Percentiles rank a stretch among this genome's conserved stretches.
Evolutionary conservation across 495 filamentous ascomycete species (phyloP).

Genomic region (Podospora pseudopauciseta): DNA sequence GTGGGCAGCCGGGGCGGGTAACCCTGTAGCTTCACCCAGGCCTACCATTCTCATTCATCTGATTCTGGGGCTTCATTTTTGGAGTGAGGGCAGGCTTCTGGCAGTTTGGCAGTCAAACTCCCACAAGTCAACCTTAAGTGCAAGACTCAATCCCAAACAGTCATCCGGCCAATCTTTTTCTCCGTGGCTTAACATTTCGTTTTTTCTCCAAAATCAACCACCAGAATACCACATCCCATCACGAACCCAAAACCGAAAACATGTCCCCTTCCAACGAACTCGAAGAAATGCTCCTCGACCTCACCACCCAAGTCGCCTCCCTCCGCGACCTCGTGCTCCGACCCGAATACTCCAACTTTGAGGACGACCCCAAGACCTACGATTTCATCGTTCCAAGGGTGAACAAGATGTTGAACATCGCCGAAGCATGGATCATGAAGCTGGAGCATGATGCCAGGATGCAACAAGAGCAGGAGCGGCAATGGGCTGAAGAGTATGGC

Average conservation of each 20-base stretch:
- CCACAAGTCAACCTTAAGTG: too few relatives aligned
- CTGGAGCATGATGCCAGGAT: neutral
- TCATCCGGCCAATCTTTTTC: too few relatives aligned
- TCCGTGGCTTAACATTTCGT: too few relatives aligned
- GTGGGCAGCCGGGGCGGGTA: too few relatives aligned
- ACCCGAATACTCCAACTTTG: neutral
- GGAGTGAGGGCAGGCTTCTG: too few relatives aligned
- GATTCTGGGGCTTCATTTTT: too few relatives aligned
- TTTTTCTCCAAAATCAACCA: too few relatives aligned
- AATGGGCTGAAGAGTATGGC: neutral
- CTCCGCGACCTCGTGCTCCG: neutral
- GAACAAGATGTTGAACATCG: neutral
- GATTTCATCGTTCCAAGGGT: neutral
- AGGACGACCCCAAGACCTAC: neutral
- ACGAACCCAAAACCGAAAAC: neutral
- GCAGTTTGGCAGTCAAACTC: too few relatives aligned
- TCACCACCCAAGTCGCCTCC: neutral
- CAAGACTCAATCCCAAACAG: too few relatives aligned
- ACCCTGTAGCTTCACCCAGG: too few relatives aligned
- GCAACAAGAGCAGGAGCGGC: neutral
- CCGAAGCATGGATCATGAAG: neutral
- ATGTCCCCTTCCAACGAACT: neutral
- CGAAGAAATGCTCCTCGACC: neutral
- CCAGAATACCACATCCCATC: too few relatives aligned
- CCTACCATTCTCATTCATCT: too few relatives aligned